Evolutionary conservation across 371 early-diverging fungal genomes (phyloP), one percentile per base, ranked within the genome.

Genomic region (Smittium mucronatum): DNA sequence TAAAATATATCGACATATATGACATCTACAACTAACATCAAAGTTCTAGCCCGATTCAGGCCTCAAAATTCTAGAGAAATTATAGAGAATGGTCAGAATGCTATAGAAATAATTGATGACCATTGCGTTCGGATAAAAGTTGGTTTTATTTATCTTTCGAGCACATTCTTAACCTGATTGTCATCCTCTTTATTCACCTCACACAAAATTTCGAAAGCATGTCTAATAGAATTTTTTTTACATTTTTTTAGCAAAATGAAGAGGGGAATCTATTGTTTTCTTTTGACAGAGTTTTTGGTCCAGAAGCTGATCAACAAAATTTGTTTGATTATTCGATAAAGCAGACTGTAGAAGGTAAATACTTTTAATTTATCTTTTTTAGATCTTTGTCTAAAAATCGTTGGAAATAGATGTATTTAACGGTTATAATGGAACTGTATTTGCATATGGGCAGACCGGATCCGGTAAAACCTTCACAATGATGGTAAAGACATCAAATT

Each of bases 341-440:
- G 72, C 85, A 90, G 58, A 92, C 91, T 65, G 89, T 97, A 36
- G 94, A 93, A 80, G 95, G 94, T 93, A 86, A 89, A 68, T 86
- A 88, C 75, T 86, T 87, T 66, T 90, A 90, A 75, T 91, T 91
- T 79, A 97, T 99, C 1, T 92, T 98, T n/a, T 98, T 99, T 77
- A 98, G 97, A 47, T 99, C 96, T 78, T n/a, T 97, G 97, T 73
- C 97, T 96, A 78, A 96, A 96, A 1, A 98, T 98, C 71, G 89
- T 91, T 64, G 99, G 99, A 80, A 99, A 99, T 85, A 99, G 99
- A 2, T 93, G 93, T 80, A 99, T 99, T 15, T 98, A 67, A 67
- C 28, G 81, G 81, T 1, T 74, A 78, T 57, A 81, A 81, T 64
- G 90, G 90, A 31, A 90, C 91, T 30, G 87, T 92, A 28, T 93